Evolutionary conservation across 2,329 filamentous ascomycete species (phyloP).

Genomic region (Cladosporium phlei): DNA sequence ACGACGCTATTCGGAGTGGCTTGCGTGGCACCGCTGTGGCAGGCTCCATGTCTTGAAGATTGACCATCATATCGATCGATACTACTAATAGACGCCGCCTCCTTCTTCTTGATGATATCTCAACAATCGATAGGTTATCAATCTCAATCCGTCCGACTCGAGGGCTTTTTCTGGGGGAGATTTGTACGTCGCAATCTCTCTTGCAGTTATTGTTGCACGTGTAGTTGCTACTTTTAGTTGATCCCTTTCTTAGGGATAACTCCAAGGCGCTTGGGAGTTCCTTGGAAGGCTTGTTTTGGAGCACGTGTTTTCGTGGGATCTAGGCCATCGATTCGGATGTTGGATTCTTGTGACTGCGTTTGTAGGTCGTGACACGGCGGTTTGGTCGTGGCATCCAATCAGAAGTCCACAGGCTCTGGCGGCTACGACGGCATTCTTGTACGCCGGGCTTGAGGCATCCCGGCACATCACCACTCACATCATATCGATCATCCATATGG

Average conservation of each 20-base stretch:
- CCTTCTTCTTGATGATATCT: no score
- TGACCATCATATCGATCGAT: no score
- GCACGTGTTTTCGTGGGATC: neutral
- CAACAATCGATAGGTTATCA: no score
- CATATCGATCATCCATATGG: neutral
- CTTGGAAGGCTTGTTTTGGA: neutral
- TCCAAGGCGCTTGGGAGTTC: neutral
- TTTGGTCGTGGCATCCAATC: neutral
- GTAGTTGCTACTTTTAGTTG: no score
- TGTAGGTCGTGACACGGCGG: neutral
- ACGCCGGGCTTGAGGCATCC: neutral
- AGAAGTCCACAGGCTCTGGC: neutral
- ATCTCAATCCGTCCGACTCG: neutral
- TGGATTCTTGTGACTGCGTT: neutral
- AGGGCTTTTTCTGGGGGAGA: neutral
- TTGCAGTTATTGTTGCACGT: no score
- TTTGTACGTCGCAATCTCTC: neutral
- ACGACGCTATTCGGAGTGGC: neutral
- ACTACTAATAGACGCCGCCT: no score
- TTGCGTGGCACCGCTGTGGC: constrained; percentile 4
- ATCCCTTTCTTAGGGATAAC: neutral
- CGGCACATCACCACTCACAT: neutral
- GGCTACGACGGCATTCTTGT: constrained; percentile 8
- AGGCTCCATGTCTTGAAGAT: no score
- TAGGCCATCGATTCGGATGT: no score